These are phyloP conservation scores for Pulveroboletus sp. DNA, from an alignment of 768 basidiomycete genomes.

Conservation along the genomic window DNA sequence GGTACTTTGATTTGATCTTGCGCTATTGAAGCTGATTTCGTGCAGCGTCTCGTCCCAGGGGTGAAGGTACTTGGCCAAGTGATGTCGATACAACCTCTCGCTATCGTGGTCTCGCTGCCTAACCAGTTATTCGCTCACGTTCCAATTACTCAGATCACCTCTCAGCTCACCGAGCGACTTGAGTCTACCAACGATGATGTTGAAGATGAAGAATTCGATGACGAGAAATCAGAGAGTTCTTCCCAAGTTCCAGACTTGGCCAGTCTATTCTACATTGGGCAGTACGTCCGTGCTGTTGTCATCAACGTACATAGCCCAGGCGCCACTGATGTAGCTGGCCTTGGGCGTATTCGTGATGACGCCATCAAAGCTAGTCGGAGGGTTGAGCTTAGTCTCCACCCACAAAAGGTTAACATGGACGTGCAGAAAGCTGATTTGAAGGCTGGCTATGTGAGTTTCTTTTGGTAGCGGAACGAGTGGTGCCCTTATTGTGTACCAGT, in stretches of 20 bases:
- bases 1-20: slow-evolving; percentile 36
- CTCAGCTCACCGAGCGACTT: slow-evolving; percentile 69
- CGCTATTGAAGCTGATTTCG: slow-evolving; percentile 4
- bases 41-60: slow-evolving; percentile 72
- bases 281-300: slow-evolving; percentile 82
- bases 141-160: slow-evolving; percentile 89
- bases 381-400: slow-evolving; percentile 82
- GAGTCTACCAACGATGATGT: slow-evolving; percentile 58
- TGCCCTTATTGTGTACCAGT: slow-evolving; percentile 40
- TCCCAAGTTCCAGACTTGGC: slow-evolving; percentile 61
- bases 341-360: slow-evolving; percentile 67
- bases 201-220: slow-evolving; percentile 43
- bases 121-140: slow-evolving; percentile 93
- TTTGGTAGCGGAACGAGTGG: neutral
- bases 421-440: slow-evolving; percentile 76
- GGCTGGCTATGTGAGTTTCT: slow-evolving; percentile 64
- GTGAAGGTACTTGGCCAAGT: slow-evolving; percentile 91
- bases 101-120: slow-evolving; percentile 90
- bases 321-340: slow-evolving; percentile 51
- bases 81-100: slow-evolving; percentile 81
- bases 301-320: slow-evolving; percentile 67
- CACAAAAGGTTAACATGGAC: slow-evolving; percentile 81
- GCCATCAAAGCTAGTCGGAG: slow-evolving; percentile 65
- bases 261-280: slow-evolving; percentile 78
- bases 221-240: slow-evolving; percentile 38